phyloP scores from a whole-genome alignment of 345 rosid species.

The Microcos paniculata region DNA sequence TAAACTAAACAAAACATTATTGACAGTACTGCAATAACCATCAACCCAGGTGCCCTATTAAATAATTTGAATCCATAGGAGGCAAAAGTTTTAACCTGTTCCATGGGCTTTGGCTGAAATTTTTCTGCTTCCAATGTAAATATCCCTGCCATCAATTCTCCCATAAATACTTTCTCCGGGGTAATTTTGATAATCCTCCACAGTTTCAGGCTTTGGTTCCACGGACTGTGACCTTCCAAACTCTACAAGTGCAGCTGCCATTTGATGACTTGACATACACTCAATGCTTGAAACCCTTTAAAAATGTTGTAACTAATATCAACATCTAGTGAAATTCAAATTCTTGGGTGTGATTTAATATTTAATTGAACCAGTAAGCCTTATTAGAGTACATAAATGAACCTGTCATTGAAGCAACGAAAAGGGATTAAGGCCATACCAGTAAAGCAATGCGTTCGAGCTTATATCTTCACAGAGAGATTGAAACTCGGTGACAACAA shows the following conservation, averaged over 20 bases:
- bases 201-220: slow-evolving; percentile 72
- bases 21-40: neutral
- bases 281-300: slow-evolving; percentile 88
- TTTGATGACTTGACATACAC: slow-evolving; percentile 90
- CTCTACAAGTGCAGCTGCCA: slow-evolving; percentile 75
- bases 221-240: slow-evolving; percentile 56
- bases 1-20: neutral
- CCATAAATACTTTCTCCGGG: slow-evolving; percentile 94
- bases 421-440: slow-evolving; percentile 39
- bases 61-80: neutral
- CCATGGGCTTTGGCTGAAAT: slow-evolving; percentile 58
- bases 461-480: slow-evolving; percentile 44
- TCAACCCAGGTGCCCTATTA: neutral
- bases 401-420: neutral
- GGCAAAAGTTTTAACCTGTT: slow-evolving; percentile 42
- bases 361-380: neutral
- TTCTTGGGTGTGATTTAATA: neutral
- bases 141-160: slow-evolving; percentile 57
- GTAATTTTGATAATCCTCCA: slow-evolving; percentile 60
- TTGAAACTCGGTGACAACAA: slow-evolving; percentile 62
- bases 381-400: neutral
- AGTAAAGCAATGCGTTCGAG: slow-evolving; percentile 49
- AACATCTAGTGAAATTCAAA: neutral
- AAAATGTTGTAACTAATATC: neutral
- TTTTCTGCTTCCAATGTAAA: slow-evolving; percentile 74